Evolutionary conservation across 345 rosid species (phyloP).

Genomic region (Anastatica hierochuntica): DNA sequence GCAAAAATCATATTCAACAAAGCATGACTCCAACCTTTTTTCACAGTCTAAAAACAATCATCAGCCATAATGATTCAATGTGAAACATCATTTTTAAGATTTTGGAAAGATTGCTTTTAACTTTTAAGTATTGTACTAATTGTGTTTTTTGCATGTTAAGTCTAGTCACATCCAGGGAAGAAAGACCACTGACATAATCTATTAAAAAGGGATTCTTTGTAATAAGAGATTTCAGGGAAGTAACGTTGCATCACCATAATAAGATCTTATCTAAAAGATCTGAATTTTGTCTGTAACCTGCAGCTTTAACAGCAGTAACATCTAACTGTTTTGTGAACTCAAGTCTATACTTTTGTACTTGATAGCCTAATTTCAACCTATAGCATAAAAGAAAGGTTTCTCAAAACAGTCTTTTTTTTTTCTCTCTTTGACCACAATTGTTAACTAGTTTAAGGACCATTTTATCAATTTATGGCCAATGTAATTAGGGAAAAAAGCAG

Average conservation of each 20-base stretch:
- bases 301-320: conserved; percentile 21
- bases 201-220: conserved; percentile 10
- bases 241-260: conserved; percentile 17
- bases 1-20: conserved; percentile 23
- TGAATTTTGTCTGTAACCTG: conserved; percentile 8
- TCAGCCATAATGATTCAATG: conserved; percentile 3
- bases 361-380: not conserved
- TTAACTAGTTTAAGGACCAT: conserved; percentile 11
- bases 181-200: conserved; percentile 20
- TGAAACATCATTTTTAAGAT: not conserved
- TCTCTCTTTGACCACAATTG: not conserved
- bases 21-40: conserved; percentile 23
- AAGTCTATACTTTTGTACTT: conserved; percentile 11
- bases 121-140: not conserved
- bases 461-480: conserved; percentile 2
- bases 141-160: not conserved
- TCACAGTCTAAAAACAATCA: not conserved
- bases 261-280: conserved; percentile 23
- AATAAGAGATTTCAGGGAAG: conserved; percentile 22
- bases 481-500: conserved; percentile 8
- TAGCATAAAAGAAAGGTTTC: not conserved
- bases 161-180: conserved; percentile 8
- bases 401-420: too few species aligned
- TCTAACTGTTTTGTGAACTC: conserved; percentile 6
- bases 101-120: conserved; percentile 2